Conservation (phyloP, 1,284 basidiomycete genomes). For the Fistulina hepatica region DNA sequence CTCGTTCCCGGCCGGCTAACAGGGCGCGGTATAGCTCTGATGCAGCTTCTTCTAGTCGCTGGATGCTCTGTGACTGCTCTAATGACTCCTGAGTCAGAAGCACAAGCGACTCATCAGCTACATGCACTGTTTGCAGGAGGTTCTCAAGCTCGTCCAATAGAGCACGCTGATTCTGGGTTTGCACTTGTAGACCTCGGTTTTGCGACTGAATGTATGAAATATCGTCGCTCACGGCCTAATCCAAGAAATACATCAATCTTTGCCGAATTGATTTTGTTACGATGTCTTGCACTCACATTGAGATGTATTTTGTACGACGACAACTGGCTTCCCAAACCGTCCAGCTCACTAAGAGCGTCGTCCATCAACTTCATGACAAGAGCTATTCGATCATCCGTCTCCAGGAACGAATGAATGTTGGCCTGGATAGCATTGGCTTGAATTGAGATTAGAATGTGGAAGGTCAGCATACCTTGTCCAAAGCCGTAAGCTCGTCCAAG, state of each 20-base stretch:
- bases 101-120: slow-evolving; percentile 66
- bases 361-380: slow-evolving; percentile 86
- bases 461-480: slow-evolving; percentile 66
- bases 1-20: slow-evolving; percentile 81
- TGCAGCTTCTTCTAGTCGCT: slow-evolving; percentile 72
- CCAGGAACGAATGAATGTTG: slow-evolving; percentile 94
- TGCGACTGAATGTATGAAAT: slow-evolving; percentile 95
- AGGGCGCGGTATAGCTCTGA: slow-evolving; percentile 92
- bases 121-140: slow-evolving; percentile 90
- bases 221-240: slow-evolving; percentile 87
- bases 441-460: slow-evolving; percentile 6
- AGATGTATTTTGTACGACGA: slow-evolving; percentile 91
- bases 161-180: slow-evolving; percentile 89
- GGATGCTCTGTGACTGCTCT: slow-evolving; percentile 67
- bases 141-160: slow-evolving; percentile 77
- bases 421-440: slow-evolving; percentile 42
- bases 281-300: slow-evolving; percentile 58
- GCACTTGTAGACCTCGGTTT: slow-evolving; percentile 93
- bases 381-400: slow-evolving; percentile 80
- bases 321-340: slow-evolving; percentile 77
- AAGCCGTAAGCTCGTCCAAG: slow-evolving; percentile 76
- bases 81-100: slow-evolving; percentile 80
- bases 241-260: too few relatives aligned
- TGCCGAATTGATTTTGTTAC: slow-evolving; percentile 7
- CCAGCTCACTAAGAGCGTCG: slow-evolving; percentile 75